A percentile compares a stretch with the other conserved stretches of the same genome.
phyloP scores from a whole-genome alignment of 208 protist genomes.

The Trypanosoma cruzi region DNA sequence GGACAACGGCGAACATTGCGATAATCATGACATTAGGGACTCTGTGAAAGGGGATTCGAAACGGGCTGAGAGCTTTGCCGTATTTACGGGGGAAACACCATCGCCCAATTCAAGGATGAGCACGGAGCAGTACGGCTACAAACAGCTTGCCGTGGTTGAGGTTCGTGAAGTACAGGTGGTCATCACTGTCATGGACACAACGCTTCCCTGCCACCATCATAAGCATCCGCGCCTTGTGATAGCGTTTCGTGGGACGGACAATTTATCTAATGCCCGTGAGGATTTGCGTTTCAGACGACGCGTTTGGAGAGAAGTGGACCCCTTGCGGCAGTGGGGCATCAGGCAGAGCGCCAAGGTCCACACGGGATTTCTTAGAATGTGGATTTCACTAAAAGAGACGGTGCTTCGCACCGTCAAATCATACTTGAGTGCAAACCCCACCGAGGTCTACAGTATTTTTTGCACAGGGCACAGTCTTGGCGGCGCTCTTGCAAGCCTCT shows the following conservation, averaged over 20 bases:
- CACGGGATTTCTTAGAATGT: constrained; percentile 80
- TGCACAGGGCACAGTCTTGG: constrained; percentile 86
- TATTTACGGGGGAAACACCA: not conserved
- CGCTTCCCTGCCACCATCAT: constrained; percentile 29
- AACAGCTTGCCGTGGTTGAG: constrained; percentile 61
- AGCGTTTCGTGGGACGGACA: constrained; percentile 84
- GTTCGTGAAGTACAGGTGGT: constrained; percentile 70
- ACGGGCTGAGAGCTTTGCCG: not conserved
- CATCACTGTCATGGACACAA: constrained; percentile 52
- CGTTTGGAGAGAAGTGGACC: constrained; percentile 74
- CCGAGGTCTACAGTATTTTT: constrained; percentile 43
- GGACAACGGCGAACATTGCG: not conserved
- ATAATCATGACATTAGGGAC: not conserved
- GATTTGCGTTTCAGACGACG: constrained; percentile 67
- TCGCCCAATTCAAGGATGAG: constrained; percentile 31
- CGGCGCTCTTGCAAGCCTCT: constrained; percentile 73
- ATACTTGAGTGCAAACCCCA: constrained; percentile 31
- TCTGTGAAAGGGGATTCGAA: not conserved
- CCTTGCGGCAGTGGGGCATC: constrained; percentile 12
- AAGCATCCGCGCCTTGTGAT: constrained; percentile 70
- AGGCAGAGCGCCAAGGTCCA: constrained; percentile 58
- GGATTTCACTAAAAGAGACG: constrained; percentile 66
- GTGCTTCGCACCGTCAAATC: constrained; percentile 57
- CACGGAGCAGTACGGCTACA: constrained; percentile 76
- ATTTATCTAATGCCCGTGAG: constrained; percentile 62